Conservation (phyloP, 805 yeast genomes). For the Ogataea wickerhamii region DNA sequence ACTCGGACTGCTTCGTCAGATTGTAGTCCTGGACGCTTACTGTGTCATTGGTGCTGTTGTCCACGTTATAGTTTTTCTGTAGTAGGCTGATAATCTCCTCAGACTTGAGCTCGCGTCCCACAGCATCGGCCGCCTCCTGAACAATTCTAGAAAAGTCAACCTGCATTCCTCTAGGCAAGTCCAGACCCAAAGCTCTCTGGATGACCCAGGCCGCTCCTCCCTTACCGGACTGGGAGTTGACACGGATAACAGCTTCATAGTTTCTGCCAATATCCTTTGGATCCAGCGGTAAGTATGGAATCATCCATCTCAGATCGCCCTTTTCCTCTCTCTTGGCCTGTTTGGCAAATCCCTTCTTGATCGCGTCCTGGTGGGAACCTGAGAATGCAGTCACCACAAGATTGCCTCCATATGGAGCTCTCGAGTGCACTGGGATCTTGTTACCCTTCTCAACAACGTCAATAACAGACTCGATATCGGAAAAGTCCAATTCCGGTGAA, state of each 20-base stretch:
- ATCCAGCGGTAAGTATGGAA: constrained; percentile 77
- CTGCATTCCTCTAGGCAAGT: constrained; percentile 69
- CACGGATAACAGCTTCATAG: constrained; percentile 79
- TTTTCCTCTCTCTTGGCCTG: constrained; percentile 48
- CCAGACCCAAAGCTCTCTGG: constrained; percentile 65
- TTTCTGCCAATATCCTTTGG: constrained; percentile 79
- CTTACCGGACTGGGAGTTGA: constrained; percentile 83
- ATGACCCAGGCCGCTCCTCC: constrained; percentile 87
- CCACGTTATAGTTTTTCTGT: constrained; percentile 52
- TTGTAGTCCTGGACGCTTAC: constrained; percentile 41
- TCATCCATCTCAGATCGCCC: constrained; percentile 56
- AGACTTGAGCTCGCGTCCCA: constrained; percentile 67
- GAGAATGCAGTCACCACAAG: constrained; percentile 76
- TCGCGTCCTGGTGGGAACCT: constrained; percentile 46
- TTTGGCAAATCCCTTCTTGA: constrained; percentile 38
- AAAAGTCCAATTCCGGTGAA: constrained; percentile 66
- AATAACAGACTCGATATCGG: constrained; percentile 62
- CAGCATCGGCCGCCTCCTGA: constrained; percentile 58
- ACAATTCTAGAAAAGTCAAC: constrained; percentile 63
- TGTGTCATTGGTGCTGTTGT: constrained; percentile 32
- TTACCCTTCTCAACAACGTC: constrained; percentile 72
- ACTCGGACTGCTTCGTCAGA: constrained; percentile 34
- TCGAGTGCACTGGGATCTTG: constrained; percentile 67
- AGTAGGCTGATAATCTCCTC: constrained; percentile 61
- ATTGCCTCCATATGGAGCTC: constrained; percentile 81